Evolutionary conservation across 139 green algal genomes (phyloP).

Genomic region (Pedinophyceae sp.): DNA sequence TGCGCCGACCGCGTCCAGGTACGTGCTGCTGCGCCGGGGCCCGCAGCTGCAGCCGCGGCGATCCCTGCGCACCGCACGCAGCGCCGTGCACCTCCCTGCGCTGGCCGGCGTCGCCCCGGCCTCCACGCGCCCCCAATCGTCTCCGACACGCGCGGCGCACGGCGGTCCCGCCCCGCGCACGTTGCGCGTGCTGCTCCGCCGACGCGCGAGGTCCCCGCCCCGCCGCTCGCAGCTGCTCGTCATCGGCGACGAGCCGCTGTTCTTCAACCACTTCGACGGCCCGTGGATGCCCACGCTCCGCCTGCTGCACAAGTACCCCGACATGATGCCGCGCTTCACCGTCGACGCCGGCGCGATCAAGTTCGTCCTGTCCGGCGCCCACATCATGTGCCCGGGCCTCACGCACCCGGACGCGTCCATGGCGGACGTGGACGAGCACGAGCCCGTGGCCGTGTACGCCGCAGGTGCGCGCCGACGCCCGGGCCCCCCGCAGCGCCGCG

Average conservation of each 20-base stretch:
- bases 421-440: constrained; percentile 40
- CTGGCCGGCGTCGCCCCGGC: background rate
- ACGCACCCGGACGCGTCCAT: constrained; percentile 83
- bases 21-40: too few species aligned
- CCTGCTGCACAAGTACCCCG: constrained; percentile 5
- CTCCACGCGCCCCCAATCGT: background rate
- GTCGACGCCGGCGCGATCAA: constrained; percentile 91
- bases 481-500: too few species aligned
- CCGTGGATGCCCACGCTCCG: constrained; percentile 84
- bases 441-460: constrained; percentile 69
- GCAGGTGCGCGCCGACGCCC: too few species aligned
- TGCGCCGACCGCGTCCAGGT: background rate
- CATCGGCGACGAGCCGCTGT: constrained; percentile 62
- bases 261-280: constrained; percentile 80
- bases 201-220: constrained; percentile 22
- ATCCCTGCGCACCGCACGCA: too few species aligned
- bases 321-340: constrained; percentile 72
- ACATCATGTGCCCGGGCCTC: constrained; percentile 98
- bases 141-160: background rate
- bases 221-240: constrained; percentile 73
- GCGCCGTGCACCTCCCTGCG: background rate
- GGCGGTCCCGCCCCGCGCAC: background rate
- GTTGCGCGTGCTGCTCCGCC: background rate
- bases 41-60: too few species aligned
- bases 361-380: constrained; percentile 91